phyloP scores from a whole-genome alignment of 768 basidiomycete species.

The Phaeotremella fagi region DNA sequence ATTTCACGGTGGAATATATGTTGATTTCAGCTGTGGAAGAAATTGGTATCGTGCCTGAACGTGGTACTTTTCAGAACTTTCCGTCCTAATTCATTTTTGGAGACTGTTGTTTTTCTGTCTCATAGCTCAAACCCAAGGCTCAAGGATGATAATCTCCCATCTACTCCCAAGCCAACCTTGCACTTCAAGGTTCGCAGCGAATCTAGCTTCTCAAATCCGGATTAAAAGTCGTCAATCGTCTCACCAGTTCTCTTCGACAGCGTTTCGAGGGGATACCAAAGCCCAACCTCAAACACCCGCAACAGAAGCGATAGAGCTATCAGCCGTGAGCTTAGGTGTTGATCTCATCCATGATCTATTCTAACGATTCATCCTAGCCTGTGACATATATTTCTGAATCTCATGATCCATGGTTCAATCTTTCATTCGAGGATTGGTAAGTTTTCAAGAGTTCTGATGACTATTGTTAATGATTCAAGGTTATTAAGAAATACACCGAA shows the following conservation, averaged over 20 bases:
- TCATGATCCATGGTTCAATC: conserved; percentile 79
- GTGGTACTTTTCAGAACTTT: neutral
- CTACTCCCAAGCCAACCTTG: too few species aligned
- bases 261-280: conserved; percentile 11
- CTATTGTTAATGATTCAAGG: conserved; percentile 49
- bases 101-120: neutral
- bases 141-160: too few species aligned
- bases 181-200: conserved; percentile 22
- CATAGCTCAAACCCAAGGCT: neutral
- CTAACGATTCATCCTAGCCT: conserved; percentile 20
- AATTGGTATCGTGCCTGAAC: too few species aligned
- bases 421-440: conserved; percentile 85
- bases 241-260: conserved; percentile 5
- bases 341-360: neutral
- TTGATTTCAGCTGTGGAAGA: too few species aligned
- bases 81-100: too few species aligned
- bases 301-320: conserved; percentile 31
- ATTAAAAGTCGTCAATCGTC: too few species aligned
- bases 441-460: conserved; percentile 28
- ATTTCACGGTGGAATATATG: neutral
- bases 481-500: conserved; percentile 71
- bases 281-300: conserved; percentile 32
- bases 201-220: conserved; percentile 1
- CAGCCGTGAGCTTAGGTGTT: conserved; percentile 13
- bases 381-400: conserved; percentile 61